Conservation (phyloP, 2,329 filamentous ascomycete species). For the Didymella lethalis region DNA sequence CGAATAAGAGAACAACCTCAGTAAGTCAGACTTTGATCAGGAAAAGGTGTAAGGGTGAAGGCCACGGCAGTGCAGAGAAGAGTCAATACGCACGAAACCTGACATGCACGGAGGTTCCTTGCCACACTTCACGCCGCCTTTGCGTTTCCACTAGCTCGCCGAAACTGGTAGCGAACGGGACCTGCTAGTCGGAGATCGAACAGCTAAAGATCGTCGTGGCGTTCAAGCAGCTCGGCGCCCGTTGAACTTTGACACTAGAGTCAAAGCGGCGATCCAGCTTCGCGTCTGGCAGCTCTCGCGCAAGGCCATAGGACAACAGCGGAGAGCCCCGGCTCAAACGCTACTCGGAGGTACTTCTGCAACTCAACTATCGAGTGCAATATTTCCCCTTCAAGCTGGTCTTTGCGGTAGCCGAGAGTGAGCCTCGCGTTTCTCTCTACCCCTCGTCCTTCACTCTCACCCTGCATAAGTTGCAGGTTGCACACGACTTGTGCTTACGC, state of each 20-base stretch:
- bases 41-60: constrained; percentile 7
- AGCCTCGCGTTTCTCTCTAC: constrained; percentile 18
- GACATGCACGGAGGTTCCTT: constrained; percentile 19
- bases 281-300: constrained; percentile 27
- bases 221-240: constrained; percentile 39
- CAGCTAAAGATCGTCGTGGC: constrained; percentile 34
- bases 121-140: constrained; percentile 33
- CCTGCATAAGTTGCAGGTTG: constrained; percentile 21
- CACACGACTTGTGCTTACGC: constrained; percentile 14
- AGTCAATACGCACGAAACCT: constrained; percentile 4
- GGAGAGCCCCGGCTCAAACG: constrained; percentile 35
- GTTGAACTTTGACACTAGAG: constrained; percentile 40
- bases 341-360: constrained; percentile 27
- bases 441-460: constrained; percentile 23
- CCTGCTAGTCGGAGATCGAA: constrained; percentile 37
- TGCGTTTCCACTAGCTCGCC: constrained; percentile 37
- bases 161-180: constrained; percentile 34
- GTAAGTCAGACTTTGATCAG: neutral
- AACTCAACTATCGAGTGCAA: constrained; percentile 26
- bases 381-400: constrained; percentile 26
- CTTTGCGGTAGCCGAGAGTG: constrained; percentile 24
- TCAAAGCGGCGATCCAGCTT: constrained; percentile 31
- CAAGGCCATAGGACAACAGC: constrained; percentile 38
- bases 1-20: neutral
- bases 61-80: constrained; percentile 5